Evolutionary conservation across 805 yeast species (phyloP).

Genomic region (Grigorovia jiainica): DNA sequence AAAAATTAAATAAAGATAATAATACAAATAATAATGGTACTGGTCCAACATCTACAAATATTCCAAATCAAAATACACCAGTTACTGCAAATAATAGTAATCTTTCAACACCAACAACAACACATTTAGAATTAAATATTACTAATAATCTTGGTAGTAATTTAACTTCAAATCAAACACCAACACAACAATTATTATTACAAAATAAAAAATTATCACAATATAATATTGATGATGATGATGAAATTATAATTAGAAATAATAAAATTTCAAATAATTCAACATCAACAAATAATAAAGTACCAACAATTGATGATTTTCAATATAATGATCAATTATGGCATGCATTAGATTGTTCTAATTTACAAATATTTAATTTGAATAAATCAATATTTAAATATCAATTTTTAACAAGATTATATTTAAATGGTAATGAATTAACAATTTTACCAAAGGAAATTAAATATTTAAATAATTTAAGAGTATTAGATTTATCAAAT

Average conservation of each 20-base stretch:
- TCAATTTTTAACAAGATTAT: constrained; percentile 75
- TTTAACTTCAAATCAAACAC: constrained; percentile 20
- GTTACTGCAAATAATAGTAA: constrained; percentile 17
- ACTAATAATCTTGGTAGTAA: constrained; percentile 10
- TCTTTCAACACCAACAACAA: constrained; percentile 27
- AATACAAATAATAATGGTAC: background rate
- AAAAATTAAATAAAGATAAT: constrained; percentile 1
- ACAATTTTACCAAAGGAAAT: constrained; percentile 58
- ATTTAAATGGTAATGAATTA: constrained; percentile 77
- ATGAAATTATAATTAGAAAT: constrained; percentile 20
- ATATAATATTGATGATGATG: constrained; percentile 36
- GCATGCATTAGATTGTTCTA: constrained; percentile 89
- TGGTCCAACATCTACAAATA: background rate
- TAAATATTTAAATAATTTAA: constrained; percentile 56
- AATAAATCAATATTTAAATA: constrained; percentile 73
- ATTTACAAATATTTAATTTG: constrained; percentile 68
- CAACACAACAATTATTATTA: constrained; percentile 12
- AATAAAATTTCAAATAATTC: constrained; percentile 7
- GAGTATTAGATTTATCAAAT: constrained; percentile 77
- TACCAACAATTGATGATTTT: constrained; percentile 6
- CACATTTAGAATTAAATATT: constrained; percentile 22
- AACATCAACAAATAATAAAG: constrained; percentile 9
- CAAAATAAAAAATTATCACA: constrained; percentile 35
- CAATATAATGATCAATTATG: constrained; percentile 66
- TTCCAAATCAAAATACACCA: constrained; percentile 10